Base-by-base conservation (phyloP, 2,329 filamentous ascomycete species). In the Monosporascus cannonballus region DNA sequence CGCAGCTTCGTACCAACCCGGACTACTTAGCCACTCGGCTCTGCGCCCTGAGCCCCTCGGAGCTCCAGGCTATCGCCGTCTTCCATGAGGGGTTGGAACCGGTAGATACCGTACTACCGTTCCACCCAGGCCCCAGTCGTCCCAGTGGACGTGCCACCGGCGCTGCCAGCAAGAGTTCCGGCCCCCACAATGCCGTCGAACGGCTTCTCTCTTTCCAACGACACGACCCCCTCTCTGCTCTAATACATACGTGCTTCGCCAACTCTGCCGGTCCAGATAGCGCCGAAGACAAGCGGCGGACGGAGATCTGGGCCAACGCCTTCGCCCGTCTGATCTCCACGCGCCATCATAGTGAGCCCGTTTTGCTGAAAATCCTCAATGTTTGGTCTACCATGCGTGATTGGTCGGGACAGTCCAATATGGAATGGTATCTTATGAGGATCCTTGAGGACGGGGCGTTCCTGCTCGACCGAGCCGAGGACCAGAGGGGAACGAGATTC, bases 401-500 rank as follows among this genome's bases (percentile, higher is more conserved):
- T 69, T 97, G 93, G 92, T 88, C 90, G 41, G 90, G 90, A 53
- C 91, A 87, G 63, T 83, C 86, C 60, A 94, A 91, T 58, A 85
- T 99, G 77, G 92, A 96, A 72, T 88, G 90, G 72, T 97, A 93
- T 69, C 81, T 99, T 14, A 94, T 96, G 89, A 89, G 94, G 67
- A 90, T 95, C 55, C 81, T 99, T 34, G 90, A 96, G 71, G 89
- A 95, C 62, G 94, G 94, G 59, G 87, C 91, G 39, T 96, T 96
- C 66, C 77, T 97, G 53, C 77, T 96, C 61, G 91, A 96, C 65
- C 86, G 88, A 65, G 85, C 89, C 63, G 89, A 92, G 69, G 87
- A 91, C 65, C 87, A 90, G 62, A 80, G 87, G 56, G 82, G 85
- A 37, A 84, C 85, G 55, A 78, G 86, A 58, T 80, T 86, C 70